Evolutionary conservation across 495 filamentous ascomycete species (phyloP), one percentile per base, ranked within the genome.

Genomic region (Amorphotheca resinae): DNA sequence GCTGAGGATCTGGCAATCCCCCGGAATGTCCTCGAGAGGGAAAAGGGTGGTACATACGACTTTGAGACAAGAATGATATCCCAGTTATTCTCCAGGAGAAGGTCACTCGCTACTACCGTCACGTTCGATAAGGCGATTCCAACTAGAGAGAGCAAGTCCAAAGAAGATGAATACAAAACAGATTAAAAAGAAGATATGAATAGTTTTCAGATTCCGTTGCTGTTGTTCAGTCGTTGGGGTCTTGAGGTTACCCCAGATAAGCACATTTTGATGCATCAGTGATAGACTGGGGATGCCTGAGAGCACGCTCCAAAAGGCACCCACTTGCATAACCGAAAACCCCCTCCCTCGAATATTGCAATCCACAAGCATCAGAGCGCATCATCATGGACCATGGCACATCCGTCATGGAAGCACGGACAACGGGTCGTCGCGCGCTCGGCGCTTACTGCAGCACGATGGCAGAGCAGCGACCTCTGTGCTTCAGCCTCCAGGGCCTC

Each of bases 281-380:
- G n/a, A n/a, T 11, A 5, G 25, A 28, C 25, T 11, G 11, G 25
- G 25, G 25, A 28, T 28, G 11, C 25, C 5, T 28, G 34, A 5
- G 4, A 9, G 18, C 14, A 21, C 34, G 18, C 15, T 21, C 5
- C 11, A 21, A 34, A 12, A 18, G 9, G 34, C 14, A 17, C 15
- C 4, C 30, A 26, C 31, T 0, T 52, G 44, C 49, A 52, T 52
- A 48, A 34, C 44, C 49, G 49, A 48, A 35, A 8, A 18, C 14
- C 12, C 12, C 12, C 16, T 33, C 16, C 31, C 31, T 6, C 12
- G 12, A 3, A 33, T n/a, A 15, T n/a, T 33, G 31, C 31, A 33
- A 33, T 4, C 31, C 16, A 33, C 16, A 3, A 15, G 16, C 5
- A 6, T 5, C 31, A 12, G 31, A 33, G 16, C 31, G 31, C 31